Conservation (phyloP, 345 rosid genomes). For the Citrus trifoliata region DNA sequence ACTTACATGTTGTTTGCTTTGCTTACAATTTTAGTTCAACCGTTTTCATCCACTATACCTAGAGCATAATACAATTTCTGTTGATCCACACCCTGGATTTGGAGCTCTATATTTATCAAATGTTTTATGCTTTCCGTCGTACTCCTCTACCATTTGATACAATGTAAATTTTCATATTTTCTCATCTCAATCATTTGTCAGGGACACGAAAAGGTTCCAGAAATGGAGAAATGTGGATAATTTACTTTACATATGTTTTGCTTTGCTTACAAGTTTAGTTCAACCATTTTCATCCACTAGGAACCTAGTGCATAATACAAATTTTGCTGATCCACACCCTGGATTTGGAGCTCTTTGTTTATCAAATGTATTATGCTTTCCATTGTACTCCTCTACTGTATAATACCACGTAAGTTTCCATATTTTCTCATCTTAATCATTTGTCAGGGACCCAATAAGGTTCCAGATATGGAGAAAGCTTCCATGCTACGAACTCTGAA, state of each 20-base stretch:
- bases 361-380: background rate
- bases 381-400: background rate
- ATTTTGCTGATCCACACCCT: background rate
- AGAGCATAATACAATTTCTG: background rate
- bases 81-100: background rate
- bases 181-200: constrained; percentile 20
- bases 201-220: constrained; percentile 30
- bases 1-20: too few relatives aligned
- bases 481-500: constrained; percentile 51
- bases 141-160: background rate
- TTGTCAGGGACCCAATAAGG: constrained; percentile 35
- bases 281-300: background rate
- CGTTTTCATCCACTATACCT: background rate
- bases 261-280: background rate
- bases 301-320: background rate
- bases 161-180: constrained; percentile 2
- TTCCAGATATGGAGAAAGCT: constrained; percentile 32
- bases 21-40: too few relatives aligned
- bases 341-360: background rate
- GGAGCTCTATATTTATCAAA: background rate
- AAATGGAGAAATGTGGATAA: constrained; percentile 25
- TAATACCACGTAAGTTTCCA: background rate
- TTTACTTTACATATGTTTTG: background rate
- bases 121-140: background rate
- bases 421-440: constrained; percentile 9